Evolutionary conservation across 1,139 yeast species (phyloP), one percentile per base, ranked within the genome.

Genomic region (Kurtzmaniella natalensis): DNA sequence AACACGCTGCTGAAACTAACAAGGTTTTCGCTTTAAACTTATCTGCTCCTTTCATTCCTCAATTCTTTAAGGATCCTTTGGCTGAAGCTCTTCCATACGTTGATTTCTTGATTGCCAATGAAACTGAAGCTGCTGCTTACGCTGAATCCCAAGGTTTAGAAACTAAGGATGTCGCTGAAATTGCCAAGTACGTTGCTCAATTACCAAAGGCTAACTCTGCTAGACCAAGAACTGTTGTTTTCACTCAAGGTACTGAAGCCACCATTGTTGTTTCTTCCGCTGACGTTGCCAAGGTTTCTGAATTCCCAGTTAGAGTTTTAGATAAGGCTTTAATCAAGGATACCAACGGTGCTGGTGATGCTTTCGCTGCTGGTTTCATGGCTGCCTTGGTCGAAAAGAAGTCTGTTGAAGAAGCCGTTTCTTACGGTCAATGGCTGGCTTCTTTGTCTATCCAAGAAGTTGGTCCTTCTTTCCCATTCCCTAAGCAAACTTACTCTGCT

Each of bases 341-440:
- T 68, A 86, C 97, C 57, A 92, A 92, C 66, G 98, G 98, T 70
- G 98, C 98, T 31, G 99, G 98, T 61, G 99, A 92, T 59, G 97
- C 98, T 17, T 92, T 92, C 57, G 98, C 97, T 40, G 95, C 95
- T 55, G 99, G 98, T 38, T 92, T 92, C 62, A 65, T 89, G 48
- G 96, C 96, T 41, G 94, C 89, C 41, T 67, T 89, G 47, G 94
- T 86, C 37, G 69, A 81, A 63, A 88, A 82, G 47, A 78, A 83
- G 62, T 48, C 73, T 22, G 57, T 88, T 39, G 67, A 70, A 31
- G 67, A 75, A 34, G 67, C 84, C 40, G 72, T 92, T 44, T 87
- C 83, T 50, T 76, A 81, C 62, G 99, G 98, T 47, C 97, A 89
- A 68, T 89, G 97, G 97, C 80, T 94, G 47, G 99, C 98, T 42